These are phyloP conservation scores for Botryosphaeria dothidea DNA, from an alignment of 2,329 filamentous ascomycete genomes.

Conservation along the genomic window DNA sequence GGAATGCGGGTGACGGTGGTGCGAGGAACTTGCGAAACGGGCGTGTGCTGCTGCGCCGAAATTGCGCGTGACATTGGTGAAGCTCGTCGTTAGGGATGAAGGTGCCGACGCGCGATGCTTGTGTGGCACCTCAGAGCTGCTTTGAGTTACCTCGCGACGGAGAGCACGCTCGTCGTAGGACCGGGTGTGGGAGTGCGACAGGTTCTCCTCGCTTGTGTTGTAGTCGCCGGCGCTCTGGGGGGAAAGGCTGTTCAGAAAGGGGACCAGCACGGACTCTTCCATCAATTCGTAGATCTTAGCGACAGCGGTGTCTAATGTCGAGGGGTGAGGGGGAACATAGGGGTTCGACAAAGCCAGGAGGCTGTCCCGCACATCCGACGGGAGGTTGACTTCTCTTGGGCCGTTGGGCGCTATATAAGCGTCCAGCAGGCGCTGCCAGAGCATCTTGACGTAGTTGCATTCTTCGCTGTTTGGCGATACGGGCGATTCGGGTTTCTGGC, in stretches of 20 bases:
- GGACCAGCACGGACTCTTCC: constrained; percentile 93
- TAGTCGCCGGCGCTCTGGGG: constrained; percentile 50
- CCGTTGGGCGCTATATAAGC: constrained; percentile 87
- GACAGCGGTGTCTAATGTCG: constrained; percentile 77
- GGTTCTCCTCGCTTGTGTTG: constrained; percentile 42
- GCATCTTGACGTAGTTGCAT: constrained; percentile 69
- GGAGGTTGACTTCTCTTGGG: constrained; percentile 86
- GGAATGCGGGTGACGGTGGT: constrained; percentile 17
- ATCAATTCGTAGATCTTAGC: constrained; percentile 92
- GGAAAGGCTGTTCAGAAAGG: constrained; percentile 75
- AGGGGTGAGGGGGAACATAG: constrained; percentile 69
- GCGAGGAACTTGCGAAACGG: constrained; percentile 35
- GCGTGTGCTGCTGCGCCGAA: constrained; percentile 26
- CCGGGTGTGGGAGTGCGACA: constrained; percentile 40
- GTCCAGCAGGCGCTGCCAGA: constrained; percentile 86
- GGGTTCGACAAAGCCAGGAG: constrained; percentile 65
- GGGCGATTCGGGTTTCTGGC: constrained; percentile 48
- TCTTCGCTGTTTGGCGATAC: constrained; percentile 57
- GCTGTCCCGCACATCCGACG: constrained; percentile 78
- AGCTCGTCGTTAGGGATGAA: constrained; percentile 34
- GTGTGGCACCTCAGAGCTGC: background rate
- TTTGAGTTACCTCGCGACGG: constrained; percentile 29
- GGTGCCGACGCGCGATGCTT: constrained; percentile 40
- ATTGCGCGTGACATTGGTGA: constrained; percentile 26
- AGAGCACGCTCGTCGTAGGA: constrained; percentile 44